A percentile compares a stretch with the other conserved stretches of the same genome.
Conservation (phyloP, 73 alveolate species). For the Symbiodinium pilosum region DNA sequence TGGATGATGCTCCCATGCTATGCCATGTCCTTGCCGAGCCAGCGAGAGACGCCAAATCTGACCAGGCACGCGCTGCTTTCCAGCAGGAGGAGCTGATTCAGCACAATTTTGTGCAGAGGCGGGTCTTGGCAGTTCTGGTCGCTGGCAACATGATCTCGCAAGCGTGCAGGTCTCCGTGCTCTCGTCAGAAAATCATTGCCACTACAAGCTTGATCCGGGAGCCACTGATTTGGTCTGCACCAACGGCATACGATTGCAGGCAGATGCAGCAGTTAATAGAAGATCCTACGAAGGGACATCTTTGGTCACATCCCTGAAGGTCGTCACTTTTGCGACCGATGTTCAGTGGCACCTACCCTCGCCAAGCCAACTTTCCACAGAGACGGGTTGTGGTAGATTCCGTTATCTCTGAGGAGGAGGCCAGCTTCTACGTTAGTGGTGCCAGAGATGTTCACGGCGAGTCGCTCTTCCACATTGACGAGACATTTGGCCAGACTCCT, state of each 20-base stretch:
- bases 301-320: too few species aligned
- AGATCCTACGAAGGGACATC: too few species aligned
- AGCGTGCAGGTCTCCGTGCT: not conserved
- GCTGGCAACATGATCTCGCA: too few species aligned
- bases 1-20: not conserved
- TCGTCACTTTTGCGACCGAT: not conserved
- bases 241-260: not conserved
- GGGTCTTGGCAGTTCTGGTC: too few species aligned
- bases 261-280: too few species aligned
- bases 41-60: not conserved
- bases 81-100: slow-evolving; percentile 2
- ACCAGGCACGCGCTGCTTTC: not conserved
- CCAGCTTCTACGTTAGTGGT: not conserved
- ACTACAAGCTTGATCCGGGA: not conserved
- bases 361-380: not conserved
- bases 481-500: not conserved
- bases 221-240: not conserved
- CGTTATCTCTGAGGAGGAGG: not conserved
- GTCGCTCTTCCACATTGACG: not conserved
- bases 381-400: slow-evolving; percentile 2
- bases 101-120: not conserved
- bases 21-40: not conserved
- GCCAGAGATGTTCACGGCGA: not conserved
- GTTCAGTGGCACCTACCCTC: not conserved
- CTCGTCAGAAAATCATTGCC: not conserved